A percentile compares a stretch with the other conserved stretches of the same genome.
phyloP scores from a whole-genome alignment of 352 stramenopile species.

The Phytophthora pistaciae region DNA sequence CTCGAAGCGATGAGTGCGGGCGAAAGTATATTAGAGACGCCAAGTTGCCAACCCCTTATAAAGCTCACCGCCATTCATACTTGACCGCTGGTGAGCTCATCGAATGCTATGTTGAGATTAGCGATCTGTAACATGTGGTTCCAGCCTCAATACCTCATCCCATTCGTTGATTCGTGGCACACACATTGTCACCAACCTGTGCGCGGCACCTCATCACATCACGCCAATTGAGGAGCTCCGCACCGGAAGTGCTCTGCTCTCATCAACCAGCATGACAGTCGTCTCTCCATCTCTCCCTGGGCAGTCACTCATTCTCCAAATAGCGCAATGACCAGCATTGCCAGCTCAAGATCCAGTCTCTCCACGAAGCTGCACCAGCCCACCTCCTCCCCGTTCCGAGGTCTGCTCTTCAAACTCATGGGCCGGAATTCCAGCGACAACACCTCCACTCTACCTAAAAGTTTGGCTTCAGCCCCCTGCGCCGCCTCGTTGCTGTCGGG shows the following conservation, averaged over 20 bases:
- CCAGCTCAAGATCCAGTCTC: not conserved
- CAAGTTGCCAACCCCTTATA: too few relatives aligned
- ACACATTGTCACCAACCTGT: not conserved
- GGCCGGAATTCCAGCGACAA: constrained; percentile 2
- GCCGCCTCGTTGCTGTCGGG: constrained; percentile 22
- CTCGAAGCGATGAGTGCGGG: too few relatives aligned
- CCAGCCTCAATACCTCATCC: not conserved
- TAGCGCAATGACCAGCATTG: constrained; percentile 14
- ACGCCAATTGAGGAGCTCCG: not conserved
- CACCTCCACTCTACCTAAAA: constrained; percentile 17
- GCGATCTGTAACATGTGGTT: not conserved
- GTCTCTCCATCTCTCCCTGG: too few relatives aligned
- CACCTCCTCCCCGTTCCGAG: constrained; percentile 1
- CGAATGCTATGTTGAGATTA: not conserved
- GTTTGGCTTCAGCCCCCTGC: constrained; percentile 21
- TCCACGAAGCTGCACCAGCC: not conserved
- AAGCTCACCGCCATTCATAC: too few relatives aligned
- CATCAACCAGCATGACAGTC: too few relatives aligned
- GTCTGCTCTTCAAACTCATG: constrained; percentile 21
- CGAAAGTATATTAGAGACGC: too few relatives aligned
- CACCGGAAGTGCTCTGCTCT: too few relatives aligned
- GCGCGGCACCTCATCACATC: not conserved
- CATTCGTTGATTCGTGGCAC: not conserved
- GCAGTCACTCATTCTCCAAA: not conserved
- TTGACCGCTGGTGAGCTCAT: not conserved